Evolutionary conservation across 1,284 basidiomycete species (phyloP).

Genomic region (Ganoderma leucocontextum): DNA sequence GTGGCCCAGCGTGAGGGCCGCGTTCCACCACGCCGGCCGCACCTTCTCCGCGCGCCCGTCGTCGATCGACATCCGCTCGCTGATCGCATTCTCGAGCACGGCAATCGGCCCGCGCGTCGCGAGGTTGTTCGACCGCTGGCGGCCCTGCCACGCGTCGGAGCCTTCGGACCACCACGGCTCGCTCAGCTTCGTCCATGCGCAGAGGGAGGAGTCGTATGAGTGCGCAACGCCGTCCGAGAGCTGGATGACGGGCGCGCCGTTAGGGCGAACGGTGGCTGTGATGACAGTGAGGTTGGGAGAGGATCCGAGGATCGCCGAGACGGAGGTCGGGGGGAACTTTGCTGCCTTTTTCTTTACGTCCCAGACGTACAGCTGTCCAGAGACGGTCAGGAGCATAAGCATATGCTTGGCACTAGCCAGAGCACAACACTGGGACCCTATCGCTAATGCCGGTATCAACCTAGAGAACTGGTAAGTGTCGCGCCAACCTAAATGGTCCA

Average conservation of each 20-base stretch:
- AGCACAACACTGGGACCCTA: conserved; percentile 77
- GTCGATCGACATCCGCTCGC: conserved; percentile 51
- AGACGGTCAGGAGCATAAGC: conserved; percentile 76
- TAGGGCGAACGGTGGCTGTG: conserved; percentile 73
- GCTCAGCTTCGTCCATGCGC: conserved; percentile 76
- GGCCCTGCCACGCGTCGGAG: conserved; percentile 82
- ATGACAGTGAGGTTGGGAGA: conserved; percentile 64
- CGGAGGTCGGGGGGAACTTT: conserved; percentile 70
- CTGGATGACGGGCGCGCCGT: conserved; percentile 80
- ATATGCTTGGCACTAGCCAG: conserved; percentile 71
- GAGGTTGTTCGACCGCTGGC: conserved; percentile 56
- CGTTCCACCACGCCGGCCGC: conserved; percentile 78
- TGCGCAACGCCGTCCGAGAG: conserved; percentile 79
- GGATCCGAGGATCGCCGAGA: conserved; percentile 64
- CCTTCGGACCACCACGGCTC: conserved; percentile 85
- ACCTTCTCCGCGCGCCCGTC: conserved; percentile 43
- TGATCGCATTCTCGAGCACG: conserved; percentile 62
- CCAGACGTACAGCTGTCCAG: conserved; percentile 80
- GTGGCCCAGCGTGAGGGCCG: conserved; percentile 84
- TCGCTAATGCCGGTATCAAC: conserved; percentile 74
- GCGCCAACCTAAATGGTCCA: background rate
- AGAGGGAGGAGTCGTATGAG: conserved; percentile 76
- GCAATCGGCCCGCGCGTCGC: conserved; percentile 59
- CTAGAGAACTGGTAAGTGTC: conserved; percentile 47
- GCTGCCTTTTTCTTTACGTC: conserved; percentile 73